Evolutionary conservation across 2,329 filamentous ascomycete genomes (phyloP).

Genomic region (Elsinoe ampelina): DNA sequence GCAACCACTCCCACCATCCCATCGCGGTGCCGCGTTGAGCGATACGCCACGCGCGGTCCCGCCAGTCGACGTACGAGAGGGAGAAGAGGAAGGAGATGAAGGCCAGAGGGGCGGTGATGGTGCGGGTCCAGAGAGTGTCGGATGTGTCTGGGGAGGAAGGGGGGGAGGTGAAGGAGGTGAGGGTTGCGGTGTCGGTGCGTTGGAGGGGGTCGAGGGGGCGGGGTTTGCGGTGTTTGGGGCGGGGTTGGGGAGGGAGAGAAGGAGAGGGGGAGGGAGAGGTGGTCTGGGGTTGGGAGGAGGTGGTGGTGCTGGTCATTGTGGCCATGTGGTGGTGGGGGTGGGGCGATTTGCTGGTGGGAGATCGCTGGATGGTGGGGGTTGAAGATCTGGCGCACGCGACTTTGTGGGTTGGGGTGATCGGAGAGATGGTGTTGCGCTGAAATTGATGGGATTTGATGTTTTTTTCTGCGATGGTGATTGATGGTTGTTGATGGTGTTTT

Average conservation of each 20-base stretch:
- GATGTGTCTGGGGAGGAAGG: neutral
- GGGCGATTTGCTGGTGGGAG: neutral
- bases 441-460: neutral
- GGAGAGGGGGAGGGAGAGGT: neutral
- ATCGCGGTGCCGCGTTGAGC: neutral
- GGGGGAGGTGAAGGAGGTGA: neutral
- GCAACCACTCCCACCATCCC: neutral
- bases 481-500: neutral
- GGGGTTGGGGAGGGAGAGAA: neutral
- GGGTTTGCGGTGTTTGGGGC: neutral
- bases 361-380: neutral
- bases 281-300: neutral
- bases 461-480: neutral
- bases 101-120: neutral
- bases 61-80: conserved; percentile 7
- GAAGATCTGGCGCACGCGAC: neutral
- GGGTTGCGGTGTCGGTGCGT: neutral
- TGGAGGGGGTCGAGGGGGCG: neutral
- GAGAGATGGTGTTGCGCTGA: neutral
- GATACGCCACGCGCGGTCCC: neutral
- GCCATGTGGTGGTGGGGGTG: conserved; percentile 3
- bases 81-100: conserved; percentile 12
- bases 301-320: conserved; percentile 9
- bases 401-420: neutral
- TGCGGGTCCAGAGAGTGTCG: neutral